Base-by-base conservation (phyloP, 2,329 filamentous ascomycete genomes). In the Talaromyces sp. region DNA sequence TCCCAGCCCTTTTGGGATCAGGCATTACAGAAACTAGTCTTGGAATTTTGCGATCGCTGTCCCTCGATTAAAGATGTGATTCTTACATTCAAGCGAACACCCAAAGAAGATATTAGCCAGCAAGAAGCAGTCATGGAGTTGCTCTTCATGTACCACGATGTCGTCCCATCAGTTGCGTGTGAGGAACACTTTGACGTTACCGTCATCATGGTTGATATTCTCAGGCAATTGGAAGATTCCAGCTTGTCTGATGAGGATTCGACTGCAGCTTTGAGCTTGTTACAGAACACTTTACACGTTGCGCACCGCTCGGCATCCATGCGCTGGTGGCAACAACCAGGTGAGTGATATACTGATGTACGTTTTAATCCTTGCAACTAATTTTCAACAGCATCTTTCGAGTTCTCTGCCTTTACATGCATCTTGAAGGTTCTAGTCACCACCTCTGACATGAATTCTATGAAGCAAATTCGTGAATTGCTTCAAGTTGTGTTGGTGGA, bases 151-250 rank as follows among this genome's bases (percentile, higher is more conserved):
- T 98, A 96, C 76, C 96, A 96, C 72, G 87, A 93, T 71, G 82
- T 90, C 2, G 83, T 92, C 9, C 93, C 95, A 1, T 87, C 91
- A 63, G 80, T 91, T 27, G 92, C 92, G 1, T 81, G 96, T 15
- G 88, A 89, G 65, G 89, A 92, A 67, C 95, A 90, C 66, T 95
- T 97, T 69, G 95, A 98, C 70, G 88, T 96, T 4, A 95, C 93
- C 0, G 79, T 89, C 0, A 83, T 89, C 22, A 81, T 99, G 17
- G 86, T 88, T 8, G 84, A 86, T 62, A 84, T 88, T 1, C 78
- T 98, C 53, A 81, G 84, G 60, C 81, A 82, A 33, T 75, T 91
- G 10, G 85, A 89, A 51, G 74, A 82, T 15, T 57, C 65, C 0
- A 68, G 68, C 15, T 47, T 72, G 17, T 78, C 81, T 17, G 75